Evolutionary conservation across 805 yeast genomes (phyloP).

Genomic region (Candida piceae): DNA sequence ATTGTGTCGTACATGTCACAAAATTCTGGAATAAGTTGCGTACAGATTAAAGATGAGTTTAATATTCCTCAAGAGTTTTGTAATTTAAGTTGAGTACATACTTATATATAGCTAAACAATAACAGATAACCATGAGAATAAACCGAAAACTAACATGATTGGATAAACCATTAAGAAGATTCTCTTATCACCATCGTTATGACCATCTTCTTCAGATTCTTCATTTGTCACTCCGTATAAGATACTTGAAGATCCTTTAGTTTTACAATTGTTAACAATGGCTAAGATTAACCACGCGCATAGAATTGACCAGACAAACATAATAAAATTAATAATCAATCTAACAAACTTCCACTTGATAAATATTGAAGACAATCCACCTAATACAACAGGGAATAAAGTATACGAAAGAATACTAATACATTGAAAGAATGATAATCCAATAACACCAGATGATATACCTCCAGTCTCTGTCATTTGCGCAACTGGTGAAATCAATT

Average conservation of each 20-base stretch:
- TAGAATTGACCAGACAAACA: slow-evolving; percentile 47
- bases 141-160: slow-evolving; percentile 45
- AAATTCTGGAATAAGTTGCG: slow-evolving; percentile 26
- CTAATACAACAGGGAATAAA: slow-evolving; percentile 48
- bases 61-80: slow-evolving; percentile 41
- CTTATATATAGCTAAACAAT: slow-evolving; percentile 33
- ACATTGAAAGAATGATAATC: slow-evolving; percentile 50
- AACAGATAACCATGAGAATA: slow-evolving; percentile 50
- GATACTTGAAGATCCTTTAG: slow-evolving; percentile 19
- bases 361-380: slow-evolving; percentile 41
- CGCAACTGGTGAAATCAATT: slow-evolving; percentile 45
- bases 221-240: slow-evolving; percentile 6
- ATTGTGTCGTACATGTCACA: slow-evolving; percentile 33
- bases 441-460: slow-evolving; percentile 29
- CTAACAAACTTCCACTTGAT: slow-evolving; percentile 40
- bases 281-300: slow-evolving; percentile 48
- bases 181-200: slow-evolving; percentile 50
- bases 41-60: slow-evolving; percentile 33
- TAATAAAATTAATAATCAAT: slow-evolving; percentile 34
- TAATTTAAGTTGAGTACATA: too few relatives aligned
- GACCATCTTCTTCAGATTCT: slow-evolving; percentile 15
- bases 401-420: slow-evolving; percentile 53
- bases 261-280: slow-evolving; percentile 35
- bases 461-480: slow-evolving; percentile 25
- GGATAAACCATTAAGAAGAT: slow-evolving; percentile 51